Base-by-base conservation (phyloP, 225 moss, liverwort and hornwort species). In the Thuidium tamariscinum region DNA sequence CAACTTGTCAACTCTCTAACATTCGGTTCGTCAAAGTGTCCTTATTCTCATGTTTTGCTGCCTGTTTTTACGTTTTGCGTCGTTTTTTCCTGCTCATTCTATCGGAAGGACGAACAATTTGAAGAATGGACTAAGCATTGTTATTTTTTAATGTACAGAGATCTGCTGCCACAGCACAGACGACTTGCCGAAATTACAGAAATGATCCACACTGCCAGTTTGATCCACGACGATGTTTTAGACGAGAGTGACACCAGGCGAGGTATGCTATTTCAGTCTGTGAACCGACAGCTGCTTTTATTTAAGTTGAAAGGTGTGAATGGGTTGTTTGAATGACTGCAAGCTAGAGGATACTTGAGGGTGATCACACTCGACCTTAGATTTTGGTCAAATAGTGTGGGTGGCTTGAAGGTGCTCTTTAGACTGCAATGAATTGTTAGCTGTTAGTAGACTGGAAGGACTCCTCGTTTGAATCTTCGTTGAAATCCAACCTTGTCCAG, bases 201-300 rank as follows among this genome's bases (percentile, higher is more conserved):
- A 91, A 97, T 97, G 97, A 97, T 97, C 61, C 97, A 97, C 59
- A 97, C 97, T 9, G 97, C 97, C 59, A 97, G 97, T 89, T 90
- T 97, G 86, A 95, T 97, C 37, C 97, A 97, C 73, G 97, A 97
- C 56, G 97, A 97, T 81, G 93, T 97, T 23, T 89, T 97, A 27
- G 97, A 97, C 86, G 97, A 97, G 63, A 97, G 97, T 88, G 95
- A 92, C 68, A 93, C 92, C 21, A 92, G 97, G 39, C 91, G 97
- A 90, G 97, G 97, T 97, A 84, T 46, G 82, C 17, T 67, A 30
- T 49, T 63, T 42, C 42, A 64, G 37, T 76, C 44, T 48, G 62
- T 67, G 55, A 52, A 22, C 67, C 16, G 23, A 81, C 25, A 57
- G 26, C 10, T 79, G 12, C n/a, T 52, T 27, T 39, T 21, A 42